These are phyloP conservation scores for Scopulariopsis brevicaulis DNA, from an alignment of 2,329 filamentous ascomycete genomes.

Conservation along the genomic window DNA sequence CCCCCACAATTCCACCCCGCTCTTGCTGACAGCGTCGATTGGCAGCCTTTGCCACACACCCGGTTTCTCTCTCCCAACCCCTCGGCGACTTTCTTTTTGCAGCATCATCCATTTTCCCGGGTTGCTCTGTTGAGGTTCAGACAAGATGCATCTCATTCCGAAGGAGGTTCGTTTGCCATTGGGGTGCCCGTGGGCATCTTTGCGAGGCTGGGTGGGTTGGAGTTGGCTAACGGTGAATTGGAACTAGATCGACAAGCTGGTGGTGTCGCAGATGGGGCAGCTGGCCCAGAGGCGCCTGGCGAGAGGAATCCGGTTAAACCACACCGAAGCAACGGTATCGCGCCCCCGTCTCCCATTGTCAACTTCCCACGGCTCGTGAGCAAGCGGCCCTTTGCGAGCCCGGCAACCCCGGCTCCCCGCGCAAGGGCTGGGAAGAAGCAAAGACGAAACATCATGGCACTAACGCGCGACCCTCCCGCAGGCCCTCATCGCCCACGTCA, in stretches of 20 bases:
- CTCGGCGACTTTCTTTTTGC: background rate
- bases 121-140: background rate
- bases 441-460: background rate
- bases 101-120: background rate
- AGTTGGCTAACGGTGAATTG: background rate
- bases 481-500: conserved; percentile 75
- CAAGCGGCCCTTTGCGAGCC: background rate
- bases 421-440: background rate
- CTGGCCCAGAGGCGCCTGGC: conserved; percentile 83
- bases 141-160: conserved; percentile 33
- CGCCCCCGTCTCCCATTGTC: background rate
- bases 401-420: background rate
- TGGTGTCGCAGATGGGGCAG: conserved; percentile 78
- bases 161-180: conserved; percentile 29
- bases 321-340: conserved; percentile 71
- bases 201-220: background rate
- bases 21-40: too few species aligned
- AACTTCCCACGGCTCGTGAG: background rate
- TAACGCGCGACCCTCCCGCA: conserved; percentile 15
- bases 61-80: too few species aligned
- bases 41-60: too few species aligned
- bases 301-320: conserved; percentile 78
- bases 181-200: background rate
- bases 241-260: conserved; percentile 82
- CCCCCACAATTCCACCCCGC: too few species aligned